Conservation (phyloP, 331 rosid species). For the Acacia concinna region DNA sequence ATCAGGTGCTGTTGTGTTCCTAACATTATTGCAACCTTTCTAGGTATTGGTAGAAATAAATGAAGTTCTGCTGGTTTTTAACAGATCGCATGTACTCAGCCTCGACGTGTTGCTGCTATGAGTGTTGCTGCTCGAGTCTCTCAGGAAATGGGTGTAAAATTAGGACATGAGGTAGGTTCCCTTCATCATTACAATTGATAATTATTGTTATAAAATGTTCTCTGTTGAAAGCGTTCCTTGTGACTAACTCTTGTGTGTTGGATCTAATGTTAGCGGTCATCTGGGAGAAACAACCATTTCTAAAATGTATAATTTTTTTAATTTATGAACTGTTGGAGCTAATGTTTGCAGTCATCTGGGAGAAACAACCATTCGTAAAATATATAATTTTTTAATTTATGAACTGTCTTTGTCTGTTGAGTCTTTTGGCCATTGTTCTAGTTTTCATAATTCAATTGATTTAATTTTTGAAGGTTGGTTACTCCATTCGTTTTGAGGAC, state of each 20-base stretch:
- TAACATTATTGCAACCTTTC: slow-evolving; percentile 8
- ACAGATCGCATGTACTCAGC: slow-evolving; percentile 96
- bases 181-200: slow-evolving; percentile 21
- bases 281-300: neutral
- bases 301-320: too few species aligned
- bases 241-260: neutral
- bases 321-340: neutral
- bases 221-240: neutral
- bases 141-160: slow-evolving; percentile 95
- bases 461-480: slow-evolving; percentile 74
- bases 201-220: neutral
- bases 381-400: too few species aligned
- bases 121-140: slow-evolving; percentile 98
- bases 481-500: slow-evolving; percentile 96
- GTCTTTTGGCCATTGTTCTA: neutral
- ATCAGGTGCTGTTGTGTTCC: too few species aligned
- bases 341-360: neutral
- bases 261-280: neutral
- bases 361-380: neutral
- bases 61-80: slow-evolving; percentile 17
- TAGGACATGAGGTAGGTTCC: slow-evolving; percentile 82
- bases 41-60: slow-evolving; percentile 19
- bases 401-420: neutral
- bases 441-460: slow-evolving; percentile 7
- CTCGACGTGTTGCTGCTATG: slow-evolving; percentile 99